These are phyloP conservation scores for Ampelomyces quisqualis DNA, from an alignment of 2,329 filamentous ascomycete genomes.

Conservation along the genomic window DNA sequence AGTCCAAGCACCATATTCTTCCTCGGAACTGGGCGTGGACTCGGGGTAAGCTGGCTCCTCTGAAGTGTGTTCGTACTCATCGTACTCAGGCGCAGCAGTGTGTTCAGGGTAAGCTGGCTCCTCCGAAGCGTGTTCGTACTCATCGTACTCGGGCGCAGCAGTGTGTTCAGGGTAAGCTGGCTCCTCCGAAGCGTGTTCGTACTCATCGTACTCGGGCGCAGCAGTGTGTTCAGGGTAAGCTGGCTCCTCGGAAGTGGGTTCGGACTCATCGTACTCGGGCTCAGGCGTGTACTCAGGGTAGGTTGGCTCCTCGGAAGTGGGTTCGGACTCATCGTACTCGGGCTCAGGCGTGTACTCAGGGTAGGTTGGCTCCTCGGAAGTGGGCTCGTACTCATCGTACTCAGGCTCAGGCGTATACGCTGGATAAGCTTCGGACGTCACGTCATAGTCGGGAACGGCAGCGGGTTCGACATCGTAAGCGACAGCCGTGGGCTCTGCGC, in stretches of 20 bases:
- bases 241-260: slow-evolving; percentile 3
- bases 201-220: background rate
- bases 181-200: background rate
- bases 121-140: background rate
- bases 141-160: background rate
- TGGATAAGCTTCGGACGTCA: background rate
- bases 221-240: slow-evolving; percentile 3
- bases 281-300: slow-evolving; percentile 4
- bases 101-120: background rate
- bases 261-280: background rate
- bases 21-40: background rate
- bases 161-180: slow-evolving; percentile 1
- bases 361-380: background rate
- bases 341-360: background rate
- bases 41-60: too few relatives aligned
- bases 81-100: background rate
- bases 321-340: slow-evolving; percentile 1
- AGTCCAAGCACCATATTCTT: background rate
- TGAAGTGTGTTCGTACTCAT: background rate
- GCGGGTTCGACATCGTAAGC: slow-evolving; percentile 1
- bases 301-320: background rate
- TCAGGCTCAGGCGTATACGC: background rate
- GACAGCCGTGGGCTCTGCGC: too few relatives aligned
- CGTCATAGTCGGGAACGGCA: background rate
- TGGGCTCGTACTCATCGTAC: background rate